Conservation (phyloP, 768 basidiomycete genomes). For the Piloderma croceum region DNA sequence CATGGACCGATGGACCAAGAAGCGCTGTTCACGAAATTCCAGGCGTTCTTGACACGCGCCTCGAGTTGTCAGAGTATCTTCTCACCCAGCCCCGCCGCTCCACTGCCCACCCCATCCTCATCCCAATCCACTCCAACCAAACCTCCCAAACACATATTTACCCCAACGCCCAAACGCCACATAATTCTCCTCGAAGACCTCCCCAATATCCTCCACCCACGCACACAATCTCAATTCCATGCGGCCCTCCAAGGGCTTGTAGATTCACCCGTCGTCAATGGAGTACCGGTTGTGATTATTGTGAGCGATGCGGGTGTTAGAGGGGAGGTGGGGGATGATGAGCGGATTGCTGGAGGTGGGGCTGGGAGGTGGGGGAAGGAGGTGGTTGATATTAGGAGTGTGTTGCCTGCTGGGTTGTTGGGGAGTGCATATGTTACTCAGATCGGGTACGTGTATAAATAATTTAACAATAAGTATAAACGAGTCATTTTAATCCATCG, state of each 20-base stretch:
- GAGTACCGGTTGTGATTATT: constrained; percentile 71
- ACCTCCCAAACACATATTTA: constrained; percentile 9
- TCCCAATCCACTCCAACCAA: constrained; percentile 9
- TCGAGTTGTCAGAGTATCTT: constrained; percentile 55
- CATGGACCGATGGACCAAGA: constrained; percentile 33
- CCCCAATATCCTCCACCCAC: constrained; percentile 78
- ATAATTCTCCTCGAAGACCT: constrained; percentile 84
- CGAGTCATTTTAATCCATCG: constrained; percentile 1
- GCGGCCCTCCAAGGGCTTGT: constrained; percentile 57
- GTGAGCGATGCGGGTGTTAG: constrained; percentile 78
- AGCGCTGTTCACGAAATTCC: constrained; percentile 60
- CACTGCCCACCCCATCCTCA: constrained; percentile 4
- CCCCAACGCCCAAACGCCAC: constrained; percentile 34
- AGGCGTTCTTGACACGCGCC: constrained; percentile 68
- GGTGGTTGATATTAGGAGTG: constrained; percentile 60
- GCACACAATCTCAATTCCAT: constrained; percentile 70
- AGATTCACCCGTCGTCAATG: constrained; percentile 22
- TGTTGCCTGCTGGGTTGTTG: constrained; percentile 64
- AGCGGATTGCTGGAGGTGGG: constrained; percentile 39
- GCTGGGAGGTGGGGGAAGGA: constrained; percentile 45
- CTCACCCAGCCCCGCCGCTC: too few species aligned
- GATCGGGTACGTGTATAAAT: constrained; percentile 54
- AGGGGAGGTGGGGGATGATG: constrained; percentile 50
- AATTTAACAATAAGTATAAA: constrained; percentile 2
- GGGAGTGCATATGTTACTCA: constrained; percentile 73